Percentiles rank a stretch among this genome's conserved stretches.
Evolutionary conservation across 192 early-diverging fungal species (phyloP).

Genomic region (Coemansia umbellata): DNA sequence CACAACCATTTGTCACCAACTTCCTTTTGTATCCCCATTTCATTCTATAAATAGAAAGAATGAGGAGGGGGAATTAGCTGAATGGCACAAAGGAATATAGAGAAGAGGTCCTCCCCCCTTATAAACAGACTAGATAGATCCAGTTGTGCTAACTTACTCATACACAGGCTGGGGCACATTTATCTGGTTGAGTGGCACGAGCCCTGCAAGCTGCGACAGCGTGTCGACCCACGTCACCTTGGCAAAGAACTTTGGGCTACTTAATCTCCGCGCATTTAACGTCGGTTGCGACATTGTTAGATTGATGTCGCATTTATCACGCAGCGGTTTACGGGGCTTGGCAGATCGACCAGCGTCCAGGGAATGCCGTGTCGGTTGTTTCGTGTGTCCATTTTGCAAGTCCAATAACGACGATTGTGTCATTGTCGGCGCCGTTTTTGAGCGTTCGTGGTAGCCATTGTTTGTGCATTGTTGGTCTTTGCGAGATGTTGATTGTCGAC

Average conservation of each 20-base stretch:
- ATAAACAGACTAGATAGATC: no score
- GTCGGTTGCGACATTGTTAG: no score
- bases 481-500: no score
- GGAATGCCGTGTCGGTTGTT: slow-evolving; percentile 8
- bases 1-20: no score
- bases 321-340: no score
- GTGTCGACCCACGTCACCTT: slow-evolving; percentile 81
- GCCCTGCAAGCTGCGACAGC: slow-evolving; percentile 60
- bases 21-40: no score
- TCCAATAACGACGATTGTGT: background rate
- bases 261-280: background rate
- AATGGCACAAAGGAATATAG: no score
- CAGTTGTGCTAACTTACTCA: slow-evolving; percentile 44
- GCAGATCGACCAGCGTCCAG: slow-evolving; percentile 1
- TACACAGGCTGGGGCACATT: slow-evolving; percentile 59
- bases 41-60: no score
- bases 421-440: background rate
- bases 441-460: background rate
- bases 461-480: background rate
- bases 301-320: no score
- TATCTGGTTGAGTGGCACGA: slow-evolving; percentile 69
- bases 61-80: no score
- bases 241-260: slow-evolving; percentile 84
- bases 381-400: no score
- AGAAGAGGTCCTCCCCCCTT: no score